Conservation (phyloP, 179 eudicot species). For the Patellifolia procumbens region DNA sequence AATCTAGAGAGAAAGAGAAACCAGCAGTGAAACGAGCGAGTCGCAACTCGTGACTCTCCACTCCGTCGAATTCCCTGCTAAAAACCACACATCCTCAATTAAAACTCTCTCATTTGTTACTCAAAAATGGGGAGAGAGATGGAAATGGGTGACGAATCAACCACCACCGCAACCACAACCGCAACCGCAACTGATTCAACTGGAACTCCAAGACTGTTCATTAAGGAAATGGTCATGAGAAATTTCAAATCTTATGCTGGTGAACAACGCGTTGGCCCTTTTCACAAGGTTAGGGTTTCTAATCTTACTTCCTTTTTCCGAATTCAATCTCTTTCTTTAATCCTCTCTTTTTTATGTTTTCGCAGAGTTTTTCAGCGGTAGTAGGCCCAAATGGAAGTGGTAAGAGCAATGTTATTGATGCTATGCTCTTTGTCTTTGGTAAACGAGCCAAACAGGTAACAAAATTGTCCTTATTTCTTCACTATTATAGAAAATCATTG, state of each 20-base stretch:
- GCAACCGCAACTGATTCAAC: constrained; percentile 13
- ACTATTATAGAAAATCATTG: too few species aligned
- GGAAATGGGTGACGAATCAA: too few species aligned
- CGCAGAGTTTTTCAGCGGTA: constrained; percentile 91
- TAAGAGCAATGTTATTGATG: constrained; percentile 97
- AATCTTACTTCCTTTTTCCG: constrained; percentile 15
- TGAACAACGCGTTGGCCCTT: constrained; percentile 97
- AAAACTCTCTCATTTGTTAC: not conserved
- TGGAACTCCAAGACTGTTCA: constrained; percentile 72
- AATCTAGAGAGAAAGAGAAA: not conserved
- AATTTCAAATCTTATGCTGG: constrained; percentile 98
- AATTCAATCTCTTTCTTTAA: not conserved
- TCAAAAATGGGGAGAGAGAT: constrained; percentile 26
- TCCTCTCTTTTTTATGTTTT: not conserved
- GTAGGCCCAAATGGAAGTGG: constrained; percentile 99
- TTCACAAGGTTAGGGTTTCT: constrained; percentile 90
- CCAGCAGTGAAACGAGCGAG: not conserved
- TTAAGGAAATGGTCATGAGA: constrained; percentile 78
- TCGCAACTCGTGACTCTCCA: constrained; percentile 25
- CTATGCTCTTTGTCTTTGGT: constrained; percentile 96
- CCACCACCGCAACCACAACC: not conserved
- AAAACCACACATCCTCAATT: too few species aligned
- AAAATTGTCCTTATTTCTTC: not conserved
- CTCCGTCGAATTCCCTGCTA: too few species aligned
- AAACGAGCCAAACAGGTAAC: constrained; percentile 90